phyloP scores from a whole-genome alignment of 768 basidiomycete genomes.

The Lactarius quietus region DNA sequence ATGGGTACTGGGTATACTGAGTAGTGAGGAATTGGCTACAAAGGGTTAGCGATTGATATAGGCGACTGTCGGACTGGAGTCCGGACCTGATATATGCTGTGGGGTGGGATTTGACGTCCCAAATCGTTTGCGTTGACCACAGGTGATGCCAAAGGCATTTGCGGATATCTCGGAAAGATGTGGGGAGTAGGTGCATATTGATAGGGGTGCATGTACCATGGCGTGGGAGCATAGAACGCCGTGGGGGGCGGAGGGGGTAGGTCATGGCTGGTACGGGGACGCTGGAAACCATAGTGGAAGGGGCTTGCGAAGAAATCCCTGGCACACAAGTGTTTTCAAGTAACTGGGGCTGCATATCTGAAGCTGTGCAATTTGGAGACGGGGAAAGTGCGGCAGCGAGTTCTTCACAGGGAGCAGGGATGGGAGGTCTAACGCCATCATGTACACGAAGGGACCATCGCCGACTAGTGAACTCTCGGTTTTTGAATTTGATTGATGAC shows the following conservation, averaged over 20 bases:
- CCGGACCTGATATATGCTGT: conserved; percentile 20
- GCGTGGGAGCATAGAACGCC: conserved; percentile 20
- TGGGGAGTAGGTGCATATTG: conserved; percentile 36
- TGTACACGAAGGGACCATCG: conserved; percentile 2
- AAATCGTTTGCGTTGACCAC: conserved; percentile 9
- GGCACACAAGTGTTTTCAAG: conserved; percentile 9
- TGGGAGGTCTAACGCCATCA: not conserved
- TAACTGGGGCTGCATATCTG: conserved; percentile 3
- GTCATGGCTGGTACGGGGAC: conserved; percentile 6
- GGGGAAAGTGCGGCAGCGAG: not conserved
- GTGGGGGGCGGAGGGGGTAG: conserved; percentile 13
- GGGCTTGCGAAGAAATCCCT: conserved; percentile 5
- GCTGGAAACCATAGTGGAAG: conserved; percentile 8
- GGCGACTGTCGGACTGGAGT: not conserved
- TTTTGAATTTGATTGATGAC: conserved; percentile 12
- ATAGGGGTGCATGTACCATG: conserved; percentile 25
- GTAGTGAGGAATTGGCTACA: conserved; percentile 19
- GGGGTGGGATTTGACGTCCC: conserved; percentile 5
- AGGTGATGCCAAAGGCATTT: conserved; percentile 24
- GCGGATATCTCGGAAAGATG: conserved; percentile 42
- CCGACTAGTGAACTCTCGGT: conserved; percentile 1
- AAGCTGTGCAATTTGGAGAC: conserved; percentile 6
- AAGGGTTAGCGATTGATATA: not conserved
- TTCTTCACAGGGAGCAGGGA: conserved; percentile 7
- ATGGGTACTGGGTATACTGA: conserved; percentile 12